Evolutionary conservation across 148 eudicot genomes (phyloP).

Genomic region (Bassia scoparia): DNA sequence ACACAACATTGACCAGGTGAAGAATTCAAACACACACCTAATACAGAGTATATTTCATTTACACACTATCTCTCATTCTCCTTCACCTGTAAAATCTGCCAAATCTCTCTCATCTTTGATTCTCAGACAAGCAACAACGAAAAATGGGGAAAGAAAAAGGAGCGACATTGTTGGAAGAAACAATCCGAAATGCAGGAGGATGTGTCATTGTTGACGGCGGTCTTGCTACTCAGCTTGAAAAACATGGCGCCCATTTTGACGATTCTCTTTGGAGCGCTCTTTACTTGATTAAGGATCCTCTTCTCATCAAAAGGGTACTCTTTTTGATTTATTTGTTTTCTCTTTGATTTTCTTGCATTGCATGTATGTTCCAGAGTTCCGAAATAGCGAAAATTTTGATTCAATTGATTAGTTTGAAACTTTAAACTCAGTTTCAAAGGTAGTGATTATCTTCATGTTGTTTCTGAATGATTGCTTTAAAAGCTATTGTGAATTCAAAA

Average conservation of each 20-base stretch:
- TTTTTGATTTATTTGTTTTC: not conserved
- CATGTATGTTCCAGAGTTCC: no score
- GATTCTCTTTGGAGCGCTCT: slow-evolving; percentile 82
- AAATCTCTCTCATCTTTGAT: not conserved
- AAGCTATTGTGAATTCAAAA: not conserved
- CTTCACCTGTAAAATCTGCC: no score
- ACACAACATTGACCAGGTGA: not conserved
- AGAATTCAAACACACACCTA: not conserved
- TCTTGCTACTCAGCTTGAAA: slow-evolving; percentile 72
- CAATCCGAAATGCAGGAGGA: slow-evolving; percentile 61
- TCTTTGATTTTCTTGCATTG: not conserved
- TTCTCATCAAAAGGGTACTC: slow-evolving; percentile 54
- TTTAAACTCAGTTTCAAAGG: no score
- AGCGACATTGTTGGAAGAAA: slow-evolving; percentile 44
- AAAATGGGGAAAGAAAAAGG: slow-evolving; percentile 30
- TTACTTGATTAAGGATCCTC: slow-evolving; percentile 61
- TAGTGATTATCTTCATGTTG: no score
- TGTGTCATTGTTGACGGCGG: slow-evolving; percentile 81
- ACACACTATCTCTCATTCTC: not conserved
- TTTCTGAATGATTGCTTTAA: no score
- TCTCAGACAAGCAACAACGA: not conserved
- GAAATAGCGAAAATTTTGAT: no score
- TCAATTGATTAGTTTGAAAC: no score
- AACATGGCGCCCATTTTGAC: slow-evolving; percentile 60
- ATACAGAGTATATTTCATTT: not conserved